These are phyloP conservation scores for Salvia rosmarinus DNA, from an alignment of 257 asterid species.

Conservation along the genomic window DNA sequence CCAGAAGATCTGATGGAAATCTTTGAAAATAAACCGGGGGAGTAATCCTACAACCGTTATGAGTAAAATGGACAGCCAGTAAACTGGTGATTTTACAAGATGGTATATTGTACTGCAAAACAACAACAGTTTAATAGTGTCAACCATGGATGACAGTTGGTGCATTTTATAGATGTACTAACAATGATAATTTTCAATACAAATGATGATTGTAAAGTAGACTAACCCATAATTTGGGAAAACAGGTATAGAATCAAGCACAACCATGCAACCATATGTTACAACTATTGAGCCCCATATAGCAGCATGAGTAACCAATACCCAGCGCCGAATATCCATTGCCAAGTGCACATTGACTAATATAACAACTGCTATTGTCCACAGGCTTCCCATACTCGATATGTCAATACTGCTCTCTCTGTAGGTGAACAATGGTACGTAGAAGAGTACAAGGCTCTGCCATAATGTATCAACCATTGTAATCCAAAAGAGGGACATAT, in stretches of 20 bases:
- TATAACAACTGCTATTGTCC: conserved; percentile 93
- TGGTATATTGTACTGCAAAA: conserved; percentile 86
- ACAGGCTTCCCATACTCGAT: conserved; percentile 98
- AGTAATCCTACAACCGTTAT: conserved; percentile 79
- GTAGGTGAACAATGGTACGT: conserved; percentile 70
- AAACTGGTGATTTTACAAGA: conserved; percentile 67
- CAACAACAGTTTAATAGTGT: conserved; percentile 27
- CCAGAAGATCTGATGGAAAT: conserved; percentile 71
- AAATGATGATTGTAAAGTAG: conserved; percentile 22
- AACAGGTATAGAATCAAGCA: conserved; percentile 76
- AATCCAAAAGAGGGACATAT: conserved; percentile 85
- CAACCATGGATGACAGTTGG: conserved; percentile 16
- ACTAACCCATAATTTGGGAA: conserved; percentile 90
- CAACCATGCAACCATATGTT: conserved; percentile 59
- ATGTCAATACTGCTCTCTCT: conserved; percentile 82
- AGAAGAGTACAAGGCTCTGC: conserved; percentile 98
- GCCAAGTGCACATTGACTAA: conserved; percentile 92
- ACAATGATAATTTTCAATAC: conserved; percentile 20
- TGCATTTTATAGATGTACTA: background rate
- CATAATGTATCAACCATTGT: conserved; percentile 93
- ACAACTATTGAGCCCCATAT: conserved; percentile 87
- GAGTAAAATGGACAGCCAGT: conserved; percentile 90
- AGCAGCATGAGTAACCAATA: conserved; percentile 73
- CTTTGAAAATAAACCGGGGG: conserved; percentile 84
- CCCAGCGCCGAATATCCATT: conserved; percentile 93